phyloP scores from a whole-genome alignment of 768 basidiomycete genomes.

The Pleurotus tuoliensis region DNA sequence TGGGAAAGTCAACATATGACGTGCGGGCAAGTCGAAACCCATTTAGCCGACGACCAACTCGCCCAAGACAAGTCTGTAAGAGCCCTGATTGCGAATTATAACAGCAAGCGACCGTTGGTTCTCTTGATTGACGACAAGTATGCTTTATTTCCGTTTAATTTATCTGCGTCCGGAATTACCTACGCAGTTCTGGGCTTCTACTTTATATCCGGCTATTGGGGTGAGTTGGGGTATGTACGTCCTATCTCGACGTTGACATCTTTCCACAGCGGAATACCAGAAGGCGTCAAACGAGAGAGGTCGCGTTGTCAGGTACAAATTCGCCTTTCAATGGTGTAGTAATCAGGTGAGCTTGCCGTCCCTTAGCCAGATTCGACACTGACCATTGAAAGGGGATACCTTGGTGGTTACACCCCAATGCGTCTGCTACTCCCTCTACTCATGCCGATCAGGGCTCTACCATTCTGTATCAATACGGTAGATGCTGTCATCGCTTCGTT shows the following conservation, averaged over 20 bases:
- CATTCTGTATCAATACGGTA: too few species aligned
- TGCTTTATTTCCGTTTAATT: constrained; percentile 66
- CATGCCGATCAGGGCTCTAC: too few species aligned
- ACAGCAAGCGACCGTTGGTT: constrained; percentile 53
- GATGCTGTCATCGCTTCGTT: too few species aligned
- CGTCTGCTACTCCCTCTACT: neutral
- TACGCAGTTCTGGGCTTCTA: constrained; percentile 68
- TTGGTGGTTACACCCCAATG: constrained; percentile 35
- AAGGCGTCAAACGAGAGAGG: constrained; percentile 40
- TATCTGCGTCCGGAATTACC: constrained; percentile 40
- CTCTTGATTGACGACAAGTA: constrained; percentile 77
- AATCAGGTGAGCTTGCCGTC: constrained; percentile 42
- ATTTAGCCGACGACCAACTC: constrained; percentile 60
- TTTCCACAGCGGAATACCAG: constrained; percentile 57
- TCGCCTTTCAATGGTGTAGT: constrained; percentile 82
- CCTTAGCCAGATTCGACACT: neutral
- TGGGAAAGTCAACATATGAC: constrained; percentile 50
- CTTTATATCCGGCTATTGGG: constrained; percentile 67
- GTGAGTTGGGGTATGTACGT: constrained; percentile 30
- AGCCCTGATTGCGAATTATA: constrained; percentile 58
- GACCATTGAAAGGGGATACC: constrained; percentile 33
- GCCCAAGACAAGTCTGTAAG: constrained; percentile 68
- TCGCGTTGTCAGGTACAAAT: constrained; percentile 73
- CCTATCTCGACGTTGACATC: too few species aligned
- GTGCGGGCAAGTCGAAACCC: constrained; percentile 34